Percentiles rank a stretch among this genome's conserved stretches.
Conservation (phyloP, 2,329 filamentous ascomycete genomes). For the Pseudogymnoascus sp. region DNA sequence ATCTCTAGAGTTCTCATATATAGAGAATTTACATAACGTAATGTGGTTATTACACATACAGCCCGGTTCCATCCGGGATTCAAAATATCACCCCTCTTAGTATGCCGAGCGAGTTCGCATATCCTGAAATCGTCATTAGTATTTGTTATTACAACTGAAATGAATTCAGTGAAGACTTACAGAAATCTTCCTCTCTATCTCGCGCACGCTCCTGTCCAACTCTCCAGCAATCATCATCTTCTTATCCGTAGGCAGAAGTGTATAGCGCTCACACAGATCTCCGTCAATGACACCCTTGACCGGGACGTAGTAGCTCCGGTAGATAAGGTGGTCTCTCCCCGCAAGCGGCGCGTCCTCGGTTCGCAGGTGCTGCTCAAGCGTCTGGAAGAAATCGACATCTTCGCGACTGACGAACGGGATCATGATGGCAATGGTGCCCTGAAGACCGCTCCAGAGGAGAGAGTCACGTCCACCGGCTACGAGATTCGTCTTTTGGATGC, state of each 20-base stretch:
- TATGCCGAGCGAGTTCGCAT: slow-evolving; percentile 53
- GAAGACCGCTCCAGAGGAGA: slow-evolving; percentile 86
- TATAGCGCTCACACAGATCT: slow-evolving; percentile 89
- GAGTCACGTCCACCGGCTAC: slow-evolving; percentile 89
- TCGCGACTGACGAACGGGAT: slow-evolving; percentile 88
- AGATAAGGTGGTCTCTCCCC: slow-evolving; percentile 92
- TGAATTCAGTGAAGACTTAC: slow-evolving; percentile 32
- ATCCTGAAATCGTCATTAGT: slow-evolving; percentile 33
- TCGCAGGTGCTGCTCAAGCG: slow-evolving; percentile 79
- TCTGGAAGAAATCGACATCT: slow-evolving; percentile 97
- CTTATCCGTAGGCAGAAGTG: slow-evolving; percentile 75
- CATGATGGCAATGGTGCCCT: slow-evolving; percentile 88
- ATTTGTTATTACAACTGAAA: slow-evolving; percentile 18
- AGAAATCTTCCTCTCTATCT: slow-evolving; percentile 95
- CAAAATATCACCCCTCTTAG: slow-evolving; percentile 13
- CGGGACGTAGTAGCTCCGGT: slow-evolving; percentile 89
- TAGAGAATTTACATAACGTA: slow-evolving; percentile 2
- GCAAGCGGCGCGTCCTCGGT: slow-evolving; percentile 81
- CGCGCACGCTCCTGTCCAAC: slow-evolving; percentile 79
- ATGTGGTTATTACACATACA: slow-evolving; percentile 9
- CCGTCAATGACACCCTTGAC: slow-evolving; percentile 97
- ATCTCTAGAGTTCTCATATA: not conserved
- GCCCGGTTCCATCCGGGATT: not conserved
- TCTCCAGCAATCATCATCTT: slow-evolving; percentile 94
- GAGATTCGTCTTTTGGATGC: slow-evolving; percentile 80